Percentiles rank a stretch among this genome's conserved stretches.
Evolutionary conservation across 2,329 filamentous ascomycete genomes (phyloP).

Genomic region (Ascochyta viciae-villosae): DNA sequence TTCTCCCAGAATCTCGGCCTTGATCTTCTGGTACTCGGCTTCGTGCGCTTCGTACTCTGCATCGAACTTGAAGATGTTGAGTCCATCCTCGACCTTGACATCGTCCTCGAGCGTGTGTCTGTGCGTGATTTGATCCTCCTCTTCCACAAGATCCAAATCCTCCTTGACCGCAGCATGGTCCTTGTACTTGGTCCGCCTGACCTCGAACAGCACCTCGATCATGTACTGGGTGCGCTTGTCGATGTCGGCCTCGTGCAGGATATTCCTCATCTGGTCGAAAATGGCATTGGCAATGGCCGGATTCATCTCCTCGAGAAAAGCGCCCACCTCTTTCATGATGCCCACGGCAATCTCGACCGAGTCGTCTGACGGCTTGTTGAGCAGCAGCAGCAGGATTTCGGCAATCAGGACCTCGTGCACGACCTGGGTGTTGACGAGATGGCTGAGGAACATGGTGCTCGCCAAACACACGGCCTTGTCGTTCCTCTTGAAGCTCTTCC

Average conservation of each 20-base stretch:
- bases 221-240: slow-evolving; percentile 99
- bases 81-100: slow-evolving; percentile 79
- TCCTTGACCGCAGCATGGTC: slow-evolving; percentile 90
- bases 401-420: slow-evolving; percentile 92
- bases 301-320: slow-evolving; percentile 96
- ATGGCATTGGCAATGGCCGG: slow-evolving; percentile 84
- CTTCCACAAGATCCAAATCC: slow-evolving; percentile 93
- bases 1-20: slow-evolving; percentile 92
- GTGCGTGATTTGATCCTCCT: slow-evolving; percentile 98
- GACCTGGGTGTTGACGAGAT: slow-evolving; percentile 95
- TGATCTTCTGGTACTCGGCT: slow-evolving; percentile 85
- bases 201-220: slow-evolving; percentile 97
- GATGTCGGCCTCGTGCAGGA: slow-evolving; percentile 94
- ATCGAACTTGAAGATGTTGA: slow-evolving; percentile 97
- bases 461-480: slow-evolving; percentile 96
- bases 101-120: slow-evolving; percentile 77
- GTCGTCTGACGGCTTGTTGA: slow-evolving; percentile 96
- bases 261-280: slow-evolving; percentile 94
- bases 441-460: slow-evolving; percentile 92
- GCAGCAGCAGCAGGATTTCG: slow-evolving; percentile 87
- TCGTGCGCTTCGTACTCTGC: slow-evolving; percentile 89
- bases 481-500: slow-evolving; percentile 94
- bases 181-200: slow-evolving; percentile 95
- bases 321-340: slow-evolving; percentile 89
- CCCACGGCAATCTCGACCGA: slow-evolving; percentile 97